Percentiles rank a stretch among this genome's conserved stretches.
Conservation (phyloP, 768 basidiomycete species). For the Kwoniella europaea region DNA sequence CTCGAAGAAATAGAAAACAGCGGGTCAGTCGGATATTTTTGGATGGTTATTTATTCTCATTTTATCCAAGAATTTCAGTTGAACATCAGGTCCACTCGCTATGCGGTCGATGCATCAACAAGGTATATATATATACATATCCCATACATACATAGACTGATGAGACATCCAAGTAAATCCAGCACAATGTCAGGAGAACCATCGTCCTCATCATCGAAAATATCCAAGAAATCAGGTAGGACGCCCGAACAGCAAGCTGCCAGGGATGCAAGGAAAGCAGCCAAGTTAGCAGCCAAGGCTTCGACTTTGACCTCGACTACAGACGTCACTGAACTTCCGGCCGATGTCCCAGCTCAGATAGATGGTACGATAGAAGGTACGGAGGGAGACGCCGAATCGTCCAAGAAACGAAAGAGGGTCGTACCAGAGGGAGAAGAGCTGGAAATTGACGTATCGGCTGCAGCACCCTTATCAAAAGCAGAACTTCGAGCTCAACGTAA, state of each 20-base stretch:
- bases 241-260: slow-evolving; percentile 44
- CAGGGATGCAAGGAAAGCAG: slow-evolving; percentile 38
- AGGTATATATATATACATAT: not conserved
- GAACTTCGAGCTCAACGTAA: slow-evolving; percentile 53
- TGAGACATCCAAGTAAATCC: not conserved
- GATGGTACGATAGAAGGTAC: not conserved
- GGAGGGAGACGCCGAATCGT: slow-evolving; percentile 21
- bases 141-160: not conserved
- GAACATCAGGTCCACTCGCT: not conserved
- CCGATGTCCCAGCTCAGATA: not conserved
- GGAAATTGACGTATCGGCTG: slow-evolving; percentile 54
- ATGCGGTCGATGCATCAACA: not conserved
- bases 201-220: slow-evolving; percentile 11
- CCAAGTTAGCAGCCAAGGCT: slow-evolving; percentile 25
- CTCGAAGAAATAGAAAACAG: not conserved
- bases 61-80: slow-evolving; percentile 28
- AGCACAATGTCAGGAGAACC: slow-evolving; percentile 26
- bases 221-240: slow-evolving; percentile 25
- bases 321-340: not conserved
- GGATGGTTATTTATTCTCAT: slow-evolving; percentile 14
- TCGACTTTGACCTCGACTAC: not conserved
- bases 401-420: slow-evolving; percentile 20
- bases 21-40: slow-evolving; percentile 23
- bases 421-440: slow-evolving; percentile 36
- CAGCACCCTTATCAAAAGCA: slow-evolving; percentile 53